Base-by-base conservation (phyloP, 331 rosid genomes). In the Acacia concinna region DNA sequence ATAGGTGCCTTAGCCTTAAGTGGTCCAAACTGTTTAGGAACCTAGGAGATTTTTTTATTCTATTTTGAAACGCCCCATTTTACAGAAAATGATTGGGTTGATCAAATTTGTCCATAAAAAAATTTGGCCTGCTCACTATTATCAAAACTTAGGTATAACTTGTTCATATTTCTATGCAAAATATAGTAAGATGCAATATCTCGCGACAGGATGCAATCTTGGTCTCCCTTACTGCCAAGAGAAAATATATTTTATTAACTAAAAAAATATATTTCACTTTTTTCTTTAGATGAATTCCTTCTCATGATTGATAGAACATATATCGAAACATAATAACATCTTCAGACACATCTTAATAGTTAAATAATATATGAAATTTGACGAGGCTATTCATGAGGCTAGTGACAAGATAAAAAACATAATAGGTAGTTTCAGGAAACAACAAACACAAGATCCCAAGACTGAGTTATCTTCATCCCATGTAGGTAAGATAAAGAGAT, bases 1-100 rank as follows among this genome's bases (percentile, higher is more conserved):
- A 44, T 25, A 76, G 64, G 63, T 62, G 84, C 77, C 72, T 85
- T 75, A 27, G 49, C 68, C 47, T 49, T 82, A 72, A 34, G 75
- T 79, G 66, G 81, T 79, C 71, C 68, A 37, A 57, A 66, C 80
- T 71, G 46, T 76, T 78, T 51, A 38, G 34, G 67, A 82, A 56
- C 34, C 74, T 41, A 41, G 23, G 27, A 31, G 14, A 43, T n/a
- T 25, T 81, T 52, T 52, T 74, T 66, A 76, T 85, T 76, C 70
- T 40, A 54, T 73, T 83, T 69, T 17, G 83, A 64, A 66, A 82
- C 15, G 21, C 38, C 75, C 18, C 14, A 35, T 67, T 20, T 74
- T 37, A 31, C 8, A 74, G 54, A 74, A 81, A 64, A 27, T 46
- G 71, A 77, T 68, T 75, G 79, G 82, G 74, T 73, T 84, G 87